Base-by-base conservation (phyloP, 1,284 basidiomycete species). In the Bondarzewia mesenterica region DNA sequence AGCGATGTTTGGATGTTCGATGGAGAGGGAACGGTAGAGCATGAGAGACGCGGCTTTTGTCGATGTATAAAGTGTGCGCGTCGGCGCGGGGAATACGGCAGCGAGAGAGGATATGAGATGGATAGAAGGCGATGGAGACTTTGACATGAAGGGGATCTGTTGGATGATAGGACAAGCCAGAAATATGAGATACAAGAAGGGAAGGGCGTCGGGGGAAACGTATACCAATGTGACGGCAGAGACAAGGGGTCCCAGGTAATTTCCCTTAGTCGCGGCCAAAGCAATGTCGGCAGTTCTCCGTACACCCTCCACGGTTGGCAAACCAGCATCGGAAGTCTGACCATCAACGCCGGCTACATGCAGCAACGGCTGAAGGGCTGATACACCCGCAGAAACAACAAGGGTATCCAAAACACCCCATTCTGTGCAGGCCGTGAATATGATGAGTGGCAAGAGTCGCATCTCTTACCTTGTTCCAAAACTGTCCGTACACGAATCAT, bases 361-460 rank as follows among this genome's bases (percentile, higher is more conserved):
- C 58, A 94, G 73, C 15, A 96, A 66, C 0, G 92, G 88, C 42
- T 79, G 78, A 2, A 93, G 73, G 2, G 91, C 85, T 1, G 89
- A 91, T 0, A 93, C 88, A 5, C 93, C 93, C 6, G 93, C 92
- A 47, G 82, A 78, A 47, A 96, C 80, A 41, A 93, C 71, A 4
- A 95, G 61, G 0, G 93, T 96, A 61, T 96, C 93, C 3, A 95
- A 56, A 12, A 91, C 89, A 4, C 67, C 70, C 86, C 90, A 91
- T 50, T 72, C 91, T 93, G 32, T 6, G 29, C 32, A 21, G 4
- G n/a, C 32, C 3, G 18, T 3, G 21, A 42, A 45, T 12, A 32
- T 3, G 20, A 21, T 22, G 7, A 14, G 14, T 26, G 3, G 15
- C 16, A 45, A 23, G 5, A 2, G 21, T 40, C 16, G 7, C 12